Conservation (phyloP, 805 yeast genomes). For the Wickerhamiella musiphila region DNA sequence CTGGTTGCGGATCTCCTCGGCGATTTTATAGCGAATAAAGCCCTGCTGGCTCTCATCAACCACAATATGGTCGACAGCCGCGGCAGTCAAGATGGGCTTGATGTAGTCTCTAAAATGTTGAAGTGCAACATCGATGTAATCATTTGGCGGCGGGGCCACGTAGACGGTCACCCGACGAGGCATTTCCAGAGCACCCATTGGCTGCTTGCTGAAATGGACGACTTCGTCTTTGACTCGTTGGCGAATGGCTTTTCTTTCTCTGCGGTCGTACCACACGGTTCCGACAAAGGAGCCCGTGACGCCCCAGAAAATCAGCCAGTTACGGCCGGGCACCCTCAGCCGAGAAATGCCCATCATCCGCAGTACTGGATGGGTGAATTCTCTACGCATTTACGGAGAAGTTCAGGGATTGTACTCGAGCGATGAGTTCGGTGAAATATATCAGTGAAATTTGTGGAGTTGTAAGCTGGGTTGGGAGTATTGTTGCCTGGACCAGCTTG, state of each 20-base stretch:
- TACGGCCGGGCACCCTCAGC: constrained; percentile 67
- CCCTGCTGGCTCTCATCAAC: constrained; percentile 74
- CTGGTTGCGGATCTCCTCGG: constrained; percentile 58
- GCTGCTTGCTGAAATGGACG: constrained; percentile 31
- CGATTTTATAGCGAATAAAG: constrained; percentile 63
- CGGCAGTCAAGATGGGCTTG: constrained; percentile 72
- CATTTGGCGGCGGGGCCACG: constrained; percentile 95
- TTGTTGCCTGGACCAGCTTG: too few relatives aligned
- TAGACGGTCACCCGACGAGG: constrained; percentile 70
- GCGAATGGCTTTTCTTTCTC: constrained; percentile 50
- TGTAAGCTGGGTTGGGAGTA: too few relatives aligned
- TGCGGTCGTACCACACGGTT: constrained; percentile 64
- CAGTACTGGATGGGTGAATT: constrained; percentile 47
- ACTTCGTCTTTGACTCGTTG: constrained; percentile 48
- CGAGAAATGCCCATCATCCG: constrained; percentile 71
- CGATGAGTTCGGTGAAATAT: too few relatives aligned
- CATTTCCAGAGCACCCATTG: constrained; percentile 29
- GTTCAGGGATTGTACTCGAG: too few relatives aligned
- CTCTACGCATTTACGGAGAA: constrained; percentile 9
- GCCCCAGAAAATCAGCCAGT: constrained; percentile 83
- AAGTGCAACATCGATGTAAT: constrained; percentile 58
- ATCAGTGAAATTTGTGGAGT: too few relatives aligned
- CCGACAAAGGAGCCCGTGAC: constrained; percentile 49
- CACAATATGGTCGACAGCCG: constrained; percentile 64
- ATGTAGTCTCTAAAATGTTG: constrained; percentile 59